phyloP scores from a whole-genome alignment of 2,329 filamentous ascomycete genomes.

The Botryosphaeria dothidea region DNA sequence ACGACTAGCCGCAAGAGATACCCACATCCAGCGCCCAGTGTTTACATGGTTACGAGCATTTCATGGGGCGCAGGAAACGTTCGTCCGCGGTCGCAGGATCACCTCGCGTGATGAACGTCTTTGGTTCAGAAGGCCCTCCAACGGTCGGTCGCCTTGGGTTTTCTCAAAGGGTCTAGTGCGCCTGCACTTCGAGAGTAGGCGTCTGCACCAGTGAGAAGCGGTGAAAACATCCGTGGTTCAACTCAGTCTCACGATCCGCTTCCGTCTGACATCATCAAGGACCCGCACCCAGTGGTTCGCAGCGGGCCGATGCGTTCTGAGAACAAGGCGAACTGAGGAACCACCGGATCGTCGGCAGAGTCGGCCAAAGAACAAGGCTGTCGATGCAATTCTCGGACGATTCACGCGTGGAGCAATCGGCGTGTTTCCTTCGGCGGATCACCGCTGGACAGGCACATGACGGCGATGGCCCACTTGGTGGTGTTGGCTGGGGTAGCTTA shows the following conservation, averaged over 20 bases:
- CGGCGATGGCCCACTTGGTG: slow-evolving; percentile 2
- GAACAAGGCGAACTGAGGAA: not conserved
- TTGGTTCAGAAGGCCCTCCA: not conserved
- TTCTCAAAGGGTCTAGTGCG: not conserved
- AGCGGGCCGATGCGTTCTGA: slow-evolving; percentile 7
- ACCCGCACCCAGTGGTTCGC: slow-evolving; percentile 1
- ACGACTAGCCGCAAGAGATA: no score
- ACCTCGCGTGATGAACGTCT: not conserved
- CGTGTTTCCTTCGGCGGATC: not conserved
- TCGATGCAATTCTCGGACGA: not conserved
- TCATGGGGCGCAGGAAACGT: no score
- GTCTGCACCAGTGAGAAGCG: not conserved
- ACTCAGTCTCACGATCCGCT: not conserved
- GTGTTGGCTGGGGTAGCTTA: slow-evolving; percentile 7
- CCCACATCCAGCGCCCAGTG: no score
- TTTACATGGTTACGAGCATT: no score
- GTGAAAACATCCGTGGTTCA: not conserved
- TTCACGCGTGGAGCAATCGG: slow-evolving; percentile 15
- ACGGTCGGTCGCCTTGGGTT: not conserved
- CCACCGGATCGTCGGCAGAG: not conserved
- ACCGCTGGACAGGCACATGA: slow-evolving; percentile 3
- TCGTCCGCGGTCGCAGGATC: not conserved
- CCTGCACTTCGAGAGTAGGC: not conserved
- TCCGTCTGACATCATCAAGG: not conserved
- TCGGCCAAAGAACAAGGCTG: not conserved